A percentile compares a stretch with the other conserved stretches of the same genome.
These are phyloP conservation scores for Aspergillus fructus DNA, from an alignment of 2,329 filamentous ascomycete genomes.

Conservation along the genomic window DNA sequence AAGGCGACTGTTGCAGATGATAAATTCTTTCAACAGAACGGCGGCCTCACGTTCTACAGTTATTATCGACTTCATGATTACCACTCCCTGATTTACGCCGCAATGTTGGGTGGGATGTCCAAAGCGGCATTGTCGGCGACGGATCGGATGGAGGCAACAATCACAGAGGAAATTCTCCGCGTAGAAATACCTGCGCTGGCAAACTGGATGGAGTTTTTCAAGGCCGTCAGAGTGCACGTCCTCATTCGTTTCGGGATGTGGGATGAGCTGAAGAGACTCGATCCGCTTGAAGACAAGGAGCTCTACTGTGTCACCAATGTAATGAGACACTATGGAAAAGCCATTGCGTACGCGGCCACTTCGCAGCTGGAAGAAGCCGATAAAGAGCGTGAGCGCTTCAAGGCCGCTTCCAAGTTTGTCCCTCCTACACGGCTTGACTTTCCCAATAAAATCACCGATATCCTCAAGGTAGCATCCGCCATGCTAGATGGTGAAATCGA, in stretches of 20 bases:
- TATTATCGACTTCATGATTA: conserved; percentile 72
- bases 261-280: conserved; percentile 62
- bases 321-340: conserved; percentile 66
- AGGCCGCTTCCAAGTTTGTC: conserved; percentile 51
- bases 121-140: conserved; percentile 61
- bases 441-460: conserved; percentile 62
- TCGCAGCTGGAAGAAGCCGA: conserved; percentile 55
- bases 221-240: conserved; percentile 66
- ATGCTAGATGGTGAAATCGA: conserved; percentile 74
- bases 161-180: conserved; percentile 64
- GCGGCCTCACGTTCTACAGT: conserved; percentile 63
- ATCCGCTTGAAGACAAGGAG: conserved; percentile 54
- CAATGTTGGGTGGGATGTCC: conserved; percentile 71
- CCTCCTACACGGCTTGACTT: conserved; percentile 61
- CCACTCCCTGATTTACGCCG: conserved; percentile 72
- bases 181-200: conserved; percentile 70
- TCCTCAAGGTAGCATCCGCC: conserved; percentile 58
- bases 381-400: conserved; percentile 52
- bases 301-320: conserved; percentile 70
- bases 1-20: conserved; percentile 66
- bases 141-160: conserved; percentile 56
- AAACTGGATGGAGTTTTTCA: conserved; percentile 73
- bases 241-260: conserved; percentile 71
- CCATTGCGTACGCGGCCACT: conserved; percentile 62
- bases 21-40: conserved; percentile 57